Conservation (phyloP, 345 rosid genomes). For the Eucalyptus curtisii region DNA sequence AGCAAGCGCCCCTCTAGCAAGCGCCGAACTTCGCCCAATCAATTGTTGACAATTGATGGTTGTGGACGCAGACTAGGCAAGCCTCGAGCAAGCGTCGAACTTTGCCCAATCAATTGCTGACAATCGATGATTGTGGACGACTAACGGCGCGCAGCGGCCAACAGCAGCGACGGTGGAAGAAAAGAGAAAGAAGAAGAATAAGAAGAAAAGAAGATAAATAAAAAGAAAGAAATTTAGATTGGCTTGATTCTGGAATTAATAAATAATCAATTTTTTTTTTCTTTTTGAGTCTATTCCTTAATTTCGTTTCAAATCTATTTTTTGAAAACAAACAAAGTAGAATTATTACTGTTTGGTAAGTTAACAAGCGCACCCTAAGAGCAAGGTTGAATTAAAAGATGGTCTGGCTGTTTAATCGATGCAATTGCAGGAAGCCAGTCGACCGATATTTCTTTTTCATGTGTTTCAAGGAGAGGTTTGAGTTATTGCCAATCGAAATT, state of each 20-base stretch:
- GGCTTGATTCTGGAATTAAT: too few relatives aligned
- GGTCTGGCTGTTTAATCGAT: not conserved
- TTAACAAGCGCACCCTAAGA: fast-evolving
- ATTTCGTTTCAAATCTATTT: fast-evolving
- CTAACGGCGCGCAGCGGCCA: fast-evolving
- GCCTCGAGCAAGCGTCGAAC: too few relatives aligned
- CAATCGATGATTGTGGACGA: fast-evolving
- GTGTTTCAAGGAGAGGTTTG: not conserved
- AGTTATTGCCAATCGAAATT: not conserved
- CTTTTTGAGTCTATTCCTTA: too few relatives aligned
- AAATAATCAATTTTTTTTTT: too few relatives aligned
- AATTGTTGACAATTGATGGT: too few relatives aligned
- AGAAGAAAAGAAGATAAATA: too few relatives aligned
- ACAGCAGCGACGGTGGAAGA: fast-evolving
- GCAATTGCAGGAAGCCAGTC: not conserved
- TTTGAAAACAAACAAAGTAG: fast-evolving
- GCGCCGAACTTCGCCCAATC: fast-evolving
- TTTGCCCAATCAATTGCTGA: too few relatives aligned
- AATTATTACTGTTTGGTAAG: fast-evolving
- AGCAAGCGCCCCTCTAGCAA: too few relatives aligned
- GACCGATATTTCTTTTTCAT: not conserved
- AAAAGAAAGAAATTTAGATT: too few relatives aligned
- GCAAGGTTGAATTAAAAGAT: not conserved
- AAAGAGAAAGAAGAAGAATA: too few relatives aligned
- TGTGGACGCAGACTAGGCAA: too few relatives aligned